Percentiles rank a stretch among this genome's conserved stretches.
Evolutionary conservation across 1,284 basidiomycete genomes (phyloP).

Genomic region (Naganishia liquefaciens): DNA sequence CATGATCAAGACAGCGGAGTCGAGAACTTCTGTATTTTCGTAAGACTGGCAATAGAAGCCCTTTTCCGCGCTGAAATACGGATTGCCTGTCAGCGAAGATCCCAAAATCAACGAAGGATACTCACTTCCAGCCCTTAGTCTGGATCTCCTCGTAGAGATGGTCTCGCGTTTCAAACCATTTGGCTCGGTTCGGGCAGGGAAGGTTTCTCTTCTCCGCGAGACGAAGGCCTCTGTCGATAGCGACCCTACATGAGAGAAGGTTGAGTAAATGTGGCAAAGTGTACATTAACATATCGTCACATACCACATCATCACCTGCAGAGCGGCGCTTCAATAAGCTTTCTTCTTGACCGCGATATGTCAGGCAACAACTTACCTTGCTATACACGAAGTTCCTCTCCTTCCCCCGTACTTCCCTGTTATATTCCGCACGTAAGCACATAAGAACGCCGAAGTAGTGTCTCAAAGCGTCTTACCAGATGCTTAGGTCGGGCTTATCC

Average conservation of each 20-base stretch:
- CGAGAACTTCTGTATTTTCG: constrained; percentile 55
- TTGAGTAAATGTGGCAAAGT: not conserved
- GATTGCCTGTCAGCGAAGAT: not conserved
- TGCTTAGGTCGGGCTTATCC: constrained; percentile 58
- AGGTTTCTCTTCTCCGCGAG: constrained; percentile 80
- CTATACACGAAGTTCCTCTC: constrained; percentile 84
- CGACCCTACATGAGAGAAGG: constrained; percentile 64
- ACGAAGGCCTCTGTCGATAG: constrained; percentile 83
- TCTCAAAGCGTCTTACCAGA: constrained; percentile 62
- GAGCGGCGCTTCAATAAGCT: constrained; percentile 12
- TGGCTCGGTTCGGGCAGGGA: constrained; percentile 56
- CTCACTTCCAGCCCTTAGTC: constrained; percentile 66
- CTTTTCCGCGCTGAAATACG: constrained; percentile 38
- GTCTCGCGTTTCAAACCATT: constrained; percentile 76
- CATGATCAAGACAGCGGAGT: constrained; percentile 53
- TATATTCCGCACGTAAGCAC: too few species aligned
- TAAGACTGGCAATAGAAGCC: constrained; percentile 54
- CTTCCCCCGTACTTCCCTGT: constrained; percentile 78
- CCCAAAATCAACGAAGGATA: constrained; percentile 42
- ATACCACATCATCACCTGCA: constrained; percentile 82
- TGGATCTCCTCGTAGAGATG: constrained; percentile 72
- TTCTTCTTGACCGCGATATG: constrained; percentile 33
- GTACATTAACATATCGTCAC: constrained; percentile 34
- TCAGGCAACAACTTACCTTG: constrained; percentile 59
- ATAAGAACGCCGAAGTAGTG: too few species aligned